Evolutionary conservation across 2,329 filamentous ascomycete species (phyloP).

Genomic region (Aspergillus uvarum): DNA sequence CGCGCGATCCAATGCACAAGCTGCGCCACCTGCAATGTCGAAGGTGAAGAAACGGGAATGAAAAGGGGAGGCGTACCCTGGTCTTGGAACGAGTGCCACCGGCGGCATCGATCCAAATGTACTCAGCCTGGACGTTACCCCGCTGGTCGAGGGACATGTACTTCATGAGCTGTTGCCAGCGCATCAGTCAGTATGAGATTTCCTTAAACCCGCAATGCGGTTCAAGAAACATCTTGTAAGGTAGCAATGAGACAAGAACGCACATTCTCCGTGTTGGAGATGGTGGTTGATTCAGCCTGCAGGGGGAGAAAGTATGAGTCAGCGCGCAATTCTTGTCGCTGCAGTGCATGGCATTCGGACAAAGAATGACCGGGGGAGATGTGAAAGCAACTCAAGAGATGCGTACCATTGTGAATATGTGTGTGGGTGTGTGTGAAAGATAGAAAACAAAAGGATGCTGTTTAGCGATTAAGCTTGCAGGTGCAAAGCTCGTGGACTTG

Average conservation of each 20-base stretch:
- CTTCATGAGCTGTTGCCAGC: constrained; percentile 71
- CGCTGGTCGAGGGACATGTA: constrained; percentile 85
- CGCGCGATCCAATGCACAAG: background rate
- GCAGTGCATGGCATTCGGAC: background rate
- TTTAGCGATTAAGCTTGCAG: background rate
- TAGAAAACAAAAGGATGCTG: constrained; percentile 13
- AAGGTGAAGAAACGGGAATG: background rate
- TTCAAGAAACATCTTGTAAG: constrained; percentile 29
- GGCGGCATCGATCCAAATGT: constrained; percentile 88
- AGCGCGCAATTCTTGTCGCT: constrained; percentile 9
- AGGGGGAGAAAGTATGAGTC: constrained; percentile 34
- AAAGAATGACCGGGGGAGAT: background rate
- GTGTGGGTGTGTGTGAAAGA: constrained; percentile 17
- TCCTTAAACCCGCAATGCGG: constrained; percentile 31
- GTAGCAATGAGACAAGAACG: constrained; percentile 35
- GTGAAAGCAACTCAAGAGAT: background rate
- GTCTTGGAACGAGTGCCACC: constrained; percentile 91
- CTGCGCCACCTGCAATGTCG: background rate
- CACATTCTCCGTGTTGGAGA: constrained; percentile 51
- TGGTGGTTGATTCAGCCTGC: constrained; percentile 43
- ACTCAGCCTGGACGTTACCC: constrained; percentile 87
- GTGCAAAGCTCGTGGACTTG: constrained; percentile 8
- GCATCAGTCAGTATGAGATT: constrained; percentile 43
- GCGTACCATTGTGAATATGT: constrained; percentile 17
- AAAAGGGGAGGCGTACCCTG: constrained; percentile 60